A percentile compares a stretch with the other conserved stretches of the same genome.
These are phyloP conservation scores for Clavulina sp. DNA, from an alignment of 768 basidiomycete genomes.

Conservation along the genomic window DNA sequence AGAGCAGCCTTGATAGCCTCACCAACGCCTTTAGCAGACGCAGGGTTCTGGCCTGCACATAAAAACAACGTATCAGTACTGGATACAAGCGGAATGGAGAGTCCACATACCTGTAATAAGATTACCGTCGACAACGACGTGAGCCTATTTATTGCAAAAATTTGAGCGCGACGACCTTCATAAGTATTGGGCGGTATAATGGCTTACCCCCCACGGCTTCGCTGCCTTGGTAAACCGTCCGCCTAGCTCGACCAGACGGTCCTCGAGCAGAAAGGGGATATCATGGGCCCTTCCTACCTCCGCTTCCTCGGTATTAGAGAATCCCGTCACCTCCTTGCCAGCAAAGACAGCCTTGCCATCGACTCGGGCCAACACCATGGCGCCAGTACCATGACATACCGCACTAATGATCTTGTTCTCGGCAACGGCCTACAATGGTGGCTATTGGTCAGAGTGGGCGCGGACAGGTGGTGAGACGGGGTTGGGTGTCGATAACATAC, in stretches of 20 bases:
- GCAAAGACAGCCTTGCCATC: slow-evolving; percentile 52
- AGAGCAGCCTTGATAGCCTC: slow-evolving; percentile 5
- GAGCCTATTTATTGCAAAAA: background rate
- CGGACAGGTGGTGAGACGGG: background rate
- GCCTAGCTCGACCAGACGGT: slow-evolving; percentile 43
- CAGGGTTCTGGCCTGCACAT: slow-evolving; percentile 8
- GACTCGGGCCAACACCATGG: slow-evolving; percentile 42
- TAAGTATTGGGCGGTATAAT: slow-evolving; percentile 10
- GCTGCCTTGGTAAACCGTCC: slow-evolving; percentile 43
- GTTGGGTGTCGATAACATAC: slow-evolving; percentile 20
- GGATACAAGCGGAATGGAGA: background rate
- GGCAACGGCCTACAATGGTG: too few species aligned
- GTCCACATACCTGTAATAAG: slow-evolving; percentile 2
- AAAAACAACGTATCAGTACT: background rate
- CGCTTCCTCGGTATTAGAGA: slow-evolving; percentile 56
- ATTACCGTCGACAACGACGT: slow-evolving; percentile 7
- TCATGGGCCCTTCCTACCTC: slow-evolving; percentile 27
- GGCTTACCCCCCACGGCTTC: slow-evolving; percentile 38
- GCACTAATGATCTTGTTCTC: slow-evolving; percentile 47
- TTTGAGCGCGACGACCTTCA: background rate
- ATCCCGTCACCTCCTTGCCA: slow-evolving; percentile 41
- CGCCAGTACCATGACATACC: slow-evolving; percentile 73
- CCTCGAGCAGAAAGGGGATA: slow-evolving; percentile 57
- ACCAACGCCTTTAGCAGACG: slow-evolving; percentile 5
- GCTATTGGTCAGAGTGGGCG: background rate